Evolutionary conservation across 768 basidiomycete species (phyloP), one percentile per base, ranked within the genome.

Genomic region (Butyriboletus loyo): DNA sequence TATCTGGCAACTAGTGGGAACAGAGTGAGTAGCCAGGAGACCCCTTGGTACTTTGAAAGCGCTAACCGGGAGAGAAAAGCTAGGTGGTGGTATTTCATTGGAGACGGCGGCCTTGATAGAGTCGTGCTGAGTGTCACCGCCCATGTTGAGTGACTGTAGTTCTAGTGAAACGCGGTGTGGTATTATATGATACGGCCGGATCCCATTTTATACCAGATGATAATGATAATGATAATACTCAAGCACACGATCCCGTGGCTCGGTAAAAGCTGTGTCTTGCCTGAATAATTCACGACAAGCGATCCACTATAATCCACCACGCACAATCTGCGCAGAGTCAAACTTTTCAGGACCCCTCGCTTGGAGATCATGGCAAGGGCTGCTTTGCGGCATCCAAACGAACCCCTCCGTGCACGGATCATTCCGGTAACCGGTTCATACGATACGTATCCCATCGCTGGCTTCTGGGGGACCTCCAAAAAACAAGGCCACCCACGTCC

Each of bases 1-100:
- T 72, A 45, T 80, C 75, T 32, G 80, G 80, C 31, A 73, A 68
- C 80, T 82, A 40, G 24, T 27, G 42, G 21, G 52, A 52, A 51
- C 34, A 30, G 28, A 14, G 43, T 60, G 14, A 53, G 54, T 19
- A 19, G 11, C 27, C 15, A 27, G 4, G 34, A 25, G 15, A 34
- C 21, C 11, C 14, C 2, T 19, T 7, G 2, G 7, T 27, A 21
- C 17, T 0, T 10, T 17, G 38, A 34, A 24, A 34, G 2, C 5
- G 38, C 76, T 43, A 58, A 79, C 78, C 36, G 74, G 78, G 9
- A 80, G 64, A 43, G 68, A 44, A 32, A 78, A 62, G 41, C 45
- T 59, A 4, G 78, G 77, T 21, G 68, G 58, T 4, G 70, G 50
- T 17, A 77, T 53, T 2, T 77, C 77, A 38, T 79, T 79, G 0